Percentiles rank a stretch among this genome's conserved stretches.
These are phyloP conservation scores for Aristolochia fimbriata DNA, from an alignment of 164 flowering plant species.

Conservation along the genomic window DNA sequence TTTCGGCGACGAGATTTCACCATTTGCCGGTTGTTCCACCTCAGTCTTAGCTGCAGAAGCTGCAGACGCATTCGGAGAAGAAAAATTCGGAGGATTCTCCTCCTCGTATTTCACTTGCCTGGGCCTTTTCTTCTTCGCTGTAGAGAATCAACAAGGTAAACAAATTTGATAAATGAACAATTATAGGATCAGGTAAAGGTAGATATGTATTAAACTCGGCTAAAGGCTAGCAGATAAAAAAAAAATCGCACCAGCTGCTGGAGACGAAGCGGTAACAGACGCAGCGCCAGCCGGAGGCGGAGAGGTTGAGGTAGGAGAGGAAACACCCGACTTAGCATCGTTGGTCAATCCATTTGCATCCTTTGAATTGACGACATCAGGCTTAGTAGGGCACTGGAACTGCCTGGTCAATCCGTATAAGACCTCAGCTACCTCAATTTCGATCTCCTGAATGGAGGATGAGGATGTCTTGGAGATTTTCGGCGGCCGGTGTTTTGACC, in stretches of 20 bases:
- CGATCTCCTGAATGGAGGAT: constrained; percentile 69
- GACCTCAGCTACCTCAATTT: constrained; percentile 94
- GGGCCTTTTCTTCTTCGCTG: constrained; percentile 88
- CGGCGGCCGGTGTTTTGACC: constrained; percentile 51
- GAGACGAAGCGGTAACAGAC: constrained; percentile 26
- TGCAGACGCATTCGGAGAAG: constrained; percentile 1
- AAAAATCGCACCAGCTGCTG: constrained; percentile 52
- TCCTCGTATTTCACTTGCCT: constrained; percentile 53
- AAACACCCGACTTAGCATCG: constrained; percentile 55
- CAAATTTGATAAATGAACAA: not conserved
- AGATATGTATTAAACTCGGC: too few relatives aligned
- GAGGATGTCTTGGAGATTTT: constrained; percentile 47
- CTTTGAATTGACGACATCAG: constrained; percentile 26
- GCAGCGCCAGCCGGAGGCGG: constrained; percentile 29
- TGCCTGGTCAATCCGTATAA: constrained; percentile 80
- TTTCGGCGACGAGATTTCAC: constrained; percentile 33
- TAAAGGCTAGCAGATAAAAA: too few relatives aligned
- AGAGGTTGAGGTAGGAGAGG: constrained; percentile 56
- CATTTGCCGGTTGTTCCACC: constrained; percentile 34
- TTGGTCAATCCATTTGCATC: constrained; percentile 33
- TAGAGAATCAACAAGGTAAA: constrained; percentile 26
- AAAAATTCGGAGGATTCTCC: constrained; percentile 32
- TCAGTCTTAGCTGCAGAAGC: constrained; percentile 25
- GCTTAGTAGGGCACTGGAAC: constrained; percentile 55
- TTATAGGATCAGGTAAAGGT: not conserved